Conservation (phyloP, 1,284 basidiomycete species). For the Rhodotorula sp. region DNA sequence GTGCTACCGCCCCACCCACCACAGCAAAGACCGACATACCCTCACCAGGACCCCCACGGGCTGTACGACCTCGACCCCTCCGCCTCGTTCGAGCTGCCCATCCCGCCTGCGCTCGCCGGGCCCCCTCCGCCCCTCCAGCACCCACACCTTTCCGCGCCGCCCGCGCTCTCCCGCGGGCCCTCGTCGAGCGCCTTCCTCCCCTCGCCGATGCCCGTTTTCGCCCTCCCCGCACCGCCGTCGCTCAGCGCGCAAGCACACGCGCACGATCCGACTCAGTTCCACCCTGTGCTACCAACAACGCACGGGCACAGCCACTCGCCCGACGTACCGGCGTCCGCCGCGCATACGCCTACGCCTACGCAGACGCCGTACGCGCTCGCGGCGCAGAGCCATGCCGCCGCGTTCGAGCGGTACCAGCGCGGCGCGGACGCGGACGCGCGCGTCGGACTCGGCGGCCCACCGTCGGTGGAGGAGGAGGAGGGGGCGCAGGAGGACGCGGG, state of each 20-base stretch:
- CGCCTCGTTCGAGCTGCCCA: neutral
- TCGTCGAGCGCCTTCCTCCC: neutral
- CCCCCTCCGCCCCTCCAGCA: neutral
- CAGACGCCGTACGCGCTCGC: slow-evolving; percentile 13
- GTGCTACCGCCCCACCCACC: neutral
- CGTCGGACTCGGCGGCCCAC: neutral
- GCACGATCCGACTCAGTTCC: neutral
- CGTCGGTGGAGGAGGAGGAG: neutral
- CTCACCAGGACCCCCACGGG: neutral
- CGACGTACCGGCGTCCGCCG: no score
- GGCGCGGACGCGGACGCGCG: neutral
- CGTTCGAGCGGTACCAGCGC: slow-evolving; percentile 9
- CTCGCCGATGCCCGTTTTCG: neutral
- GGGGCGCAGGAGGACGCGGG: neutral
- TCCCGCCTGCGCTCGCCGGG: neutral
- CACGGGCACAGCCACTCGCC: no score
- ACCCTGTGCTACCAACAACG: neutral
- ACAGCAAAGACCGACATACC: neutral
- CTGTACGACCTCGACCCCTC: neutral
- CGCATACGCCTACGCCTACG: no score
- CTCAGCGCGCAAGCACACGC: neutral
- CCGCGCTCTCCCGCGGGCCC: neutral
- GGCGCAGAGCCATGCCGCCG: neutral
- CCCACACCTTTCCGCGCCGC: neutral
- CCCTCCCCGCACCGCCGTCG: neutral